A percentile compares a stretch with the other conserved stretches of the same genome.
These are phyloP conservation scores for Citrus reticulata DNA, from an alignment of 345 rosid genomes.

Conservation along the genomic window DNA sequence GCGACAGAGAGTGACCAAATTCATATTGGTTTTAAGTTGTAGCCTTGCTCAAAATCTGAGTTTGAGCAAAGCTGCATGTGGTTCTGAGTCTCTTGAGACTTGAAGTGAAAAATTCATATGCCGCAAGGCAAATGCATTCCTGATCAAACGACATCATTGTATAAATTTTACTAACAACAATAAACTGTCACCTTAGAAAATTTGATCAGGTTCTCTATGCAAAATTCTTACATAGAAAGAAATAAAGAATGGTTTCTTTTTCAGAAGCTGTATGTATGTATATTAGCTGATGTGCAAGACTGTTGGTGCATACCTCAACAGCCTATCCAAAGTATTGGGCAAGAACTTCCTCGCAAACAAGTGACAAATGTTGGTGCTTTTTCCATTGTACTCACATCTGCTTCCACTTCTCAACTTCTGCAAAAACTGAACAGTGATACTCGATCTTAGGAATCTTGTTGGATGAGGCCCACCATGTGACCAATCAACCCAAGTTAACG, in stretches of 20 bases:
- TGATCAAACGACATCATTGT: background rate
- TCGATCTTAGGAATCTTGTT: slow-evolving; percentile 31
- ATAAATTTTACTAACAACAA: background rate
- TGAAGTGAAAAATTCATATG: background rate
- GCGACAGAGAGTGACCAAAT: background rate
- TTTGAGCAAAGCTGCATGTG: background rate
- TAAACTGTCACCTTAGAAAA: background rate
- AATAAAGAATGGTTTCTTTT: background rate
- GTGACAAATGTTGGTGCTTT: slow-evolving; percentile 44
- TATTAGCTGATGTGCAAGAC: slow-evolving; percentile 34
- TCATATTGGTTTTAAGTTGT: background rate
- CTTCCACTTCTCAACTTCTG: slow-evolving; percentile 46
- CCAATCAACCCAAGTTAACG: slow-evolving; percentile 87
- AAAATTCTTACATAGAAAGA: background rate
- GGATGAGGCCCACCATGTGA: slow-evolving; percentile 78
- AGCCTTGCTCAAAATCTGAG: background rate
- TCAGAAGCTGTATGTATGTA: background rate
- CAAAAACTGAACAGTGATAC: slow-evolving; percentile 52
- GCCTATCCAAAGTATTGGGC: slow-evolving; percentile 50
- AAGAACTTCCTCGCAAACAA: slow-evolving; percentile 82
- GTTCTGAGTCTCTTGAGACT: background rate
- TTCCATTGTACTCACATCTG: slow-evolving; percentile 53
- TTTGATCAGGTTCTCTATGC: background rate
- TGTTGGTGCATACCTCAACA: slow-evolving; percentile 55
- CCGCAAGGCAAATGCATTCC: background rate